These are phyloP conservation scores for Pseudogymnoascus sp. DNA, from an alignment of 2,329 filamentous ascomycete species.

Conservation along the genomic window DNA sequence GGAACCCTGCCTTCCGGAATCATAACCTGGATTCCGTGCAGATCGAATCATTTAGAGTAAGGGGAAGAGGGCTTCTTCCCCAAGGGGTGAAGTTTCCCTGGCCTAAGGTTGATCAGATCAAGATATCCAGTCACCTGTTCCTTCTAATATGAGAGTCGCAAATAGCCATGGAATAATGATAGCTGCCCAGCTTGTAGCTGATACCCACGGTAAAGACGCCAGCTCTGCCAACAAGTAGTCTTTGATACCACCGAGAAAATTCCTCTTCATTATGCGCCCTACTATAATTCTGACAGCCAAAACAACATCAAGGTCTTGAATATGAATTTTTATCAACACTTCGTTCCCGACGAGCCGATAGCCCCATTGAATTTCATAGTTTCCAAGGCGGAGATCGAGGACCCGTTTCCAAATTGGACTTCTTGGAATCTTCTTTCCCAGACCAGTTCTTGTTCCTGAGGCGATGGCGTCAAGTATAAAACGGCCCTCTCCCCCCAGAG, in stretches of 20 bases:
- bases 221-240: neutral
- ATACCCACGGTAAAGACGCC: neutral
- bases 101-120: neutral
- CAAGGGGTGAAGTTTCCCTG: neutral
- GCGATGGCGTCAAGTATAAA: neutral
- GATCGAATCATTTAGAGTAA: neutral
- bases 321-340: neutral
- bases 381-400: neutral
- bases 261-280: neutral
- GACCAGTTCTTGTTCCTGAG: neutral
- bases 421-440: neutral
- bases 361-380: neutral
- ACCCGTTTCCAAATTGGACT: neutral
- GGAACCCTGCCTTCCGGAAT: neutral
- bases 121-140: neutral
- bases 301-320: neutral
- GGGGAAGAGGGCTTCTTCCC: neutral
- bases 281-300: neutral
- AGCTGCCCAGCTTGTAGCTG: neutral
- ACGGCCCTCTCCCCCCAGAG: neutral
- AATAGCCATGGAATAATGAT: neutral
- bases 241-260: neutral
- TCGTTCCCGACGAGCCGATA: neutral
- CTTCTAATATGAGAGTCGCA: neutral
- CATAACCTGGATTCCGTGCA: neutral